A percentile compares a stretch with the other conserved stretches of the same genome.
Evolutionary conservation across 1,284 basidiomycete species (phyloP).

Genomic region (Pseudozyma flocculosa): DNA sequence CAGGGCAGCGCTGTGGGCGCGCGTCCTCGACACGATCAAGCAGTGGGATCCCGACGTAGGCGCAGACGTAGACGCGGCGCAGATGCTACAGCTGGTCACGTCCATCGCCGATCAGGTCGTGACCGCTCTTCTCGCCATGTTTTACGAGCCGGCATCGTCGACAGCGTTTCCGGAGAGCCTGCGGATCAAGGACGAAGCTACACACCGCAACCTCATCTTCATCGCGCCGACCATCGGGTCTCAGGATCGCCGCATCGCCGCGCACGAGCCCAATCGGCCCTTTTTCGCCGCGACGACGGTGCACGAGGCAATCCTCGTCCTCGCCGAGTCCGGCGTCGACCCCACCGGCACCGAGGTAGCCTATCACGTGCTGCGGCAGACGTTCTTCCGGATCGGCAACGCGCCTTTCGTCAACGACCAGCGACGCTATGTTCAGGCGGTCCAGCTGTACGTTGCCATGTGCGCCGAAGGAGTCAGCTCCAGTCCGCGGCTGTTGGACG

Average conservation of each 20-base stretch:
- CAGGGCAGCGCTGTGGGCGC: neutral
- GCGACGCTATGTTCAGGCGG: conserved; percentile 70
- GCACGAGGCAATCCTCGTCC: conserved; percentile 6
- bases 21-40: no score
- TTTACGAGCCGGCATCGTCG: conserved; percentile 10
- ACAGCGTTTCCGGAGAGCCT: no score
- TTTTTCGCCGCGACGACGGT: conserved; percentile 16
- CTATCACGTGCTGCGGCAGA: conserved; percentile 62
- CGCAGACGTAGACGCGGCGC: no score
- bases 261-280: conserved; percentile 37
- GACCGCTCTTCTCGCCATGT: conserved; percentile 11
- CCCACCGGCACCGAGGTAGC: conserved; percentile 10
- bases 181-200: no score
- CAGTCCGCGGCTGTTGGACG: conserved; percentile 43
- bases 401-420: conserved; percentile 85
- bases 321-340: conserved; percentile 10
- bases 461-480: conserved; percentile 15
- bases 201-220: no score
- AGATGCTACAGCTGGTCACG: conserved; percentile 10
- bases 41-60: no score
- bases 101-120: conserved; percentile 17
- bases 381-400: conserved; percentile 70
- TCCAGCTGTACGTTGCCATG: conserved; percentile 60
- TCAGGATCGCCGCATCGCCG: no score
- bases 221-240: no score